A percentile compares a stretch with the other conserved stretches of the same genome.
These are phyloP conservation scores for Chernovozyma aurita DNA, from an alignment of 1,139 yeast genomes.

Conservation along the genomic window DNA sequence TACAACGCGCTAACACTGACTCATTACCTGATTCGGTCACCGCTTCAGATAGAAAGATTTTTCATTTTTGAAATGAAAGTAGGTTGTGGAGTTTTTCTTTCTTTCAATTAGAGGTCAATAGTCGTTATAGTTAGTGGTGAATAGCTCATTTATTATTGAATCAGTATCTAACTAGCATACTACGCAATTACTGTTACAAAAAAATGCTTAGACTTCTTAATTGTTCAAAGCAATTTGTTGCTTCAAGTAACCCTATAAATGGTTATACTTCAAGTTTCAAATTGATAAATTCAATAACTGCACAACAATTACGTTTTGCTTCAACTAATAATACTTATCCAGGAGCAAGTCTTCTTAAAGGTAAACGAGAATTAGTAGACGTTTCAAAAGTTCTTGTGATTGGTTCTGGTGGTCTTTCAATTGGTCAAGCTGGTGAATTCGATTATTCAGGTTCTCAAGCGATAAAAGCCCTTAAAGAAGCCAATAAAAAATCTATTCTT, in stretches of 20 bases:
- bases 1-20: constrained; percentile 9
- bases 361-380: constrained; percentile 64
- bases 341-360: constrained; percentile 7
- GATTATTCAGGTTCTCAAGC: constrained; percentile 99
- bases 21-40: constrained; percentile 9
- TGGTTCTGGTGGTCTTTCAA: constrained; percentile 96
- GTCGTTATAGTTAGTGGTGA: too few relatives aligned
- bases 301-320: neutral
- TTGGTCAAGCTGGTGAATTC: constrained; percentile 99
- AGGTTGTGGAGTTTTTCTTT: neutral
- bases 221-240: neutral
- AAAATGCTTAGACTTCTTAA: neutral
- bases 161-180: too few relatives aligned
- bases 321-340: constrained; percentile 4
- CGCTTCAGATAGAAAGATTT: neutral
- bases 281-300: neutral
- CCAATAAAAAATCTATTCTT: constrained; percentile 76
- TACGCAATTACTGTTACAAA: too few relatives aligned
- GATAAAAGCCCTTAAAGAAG: constrained; percentile 90
- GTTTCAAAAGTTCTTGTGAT: constrained; percentile 86
- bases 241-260: neutral
- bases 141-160: too few relatives aligned
- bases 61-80: neutral
- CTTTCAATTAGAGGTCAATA: too few relatives aligned
- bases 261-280: neutral